Evolutionary conservation across 129 eudicot genomes (phyloP).

Genomic region (Centella asiatica): DNA sequence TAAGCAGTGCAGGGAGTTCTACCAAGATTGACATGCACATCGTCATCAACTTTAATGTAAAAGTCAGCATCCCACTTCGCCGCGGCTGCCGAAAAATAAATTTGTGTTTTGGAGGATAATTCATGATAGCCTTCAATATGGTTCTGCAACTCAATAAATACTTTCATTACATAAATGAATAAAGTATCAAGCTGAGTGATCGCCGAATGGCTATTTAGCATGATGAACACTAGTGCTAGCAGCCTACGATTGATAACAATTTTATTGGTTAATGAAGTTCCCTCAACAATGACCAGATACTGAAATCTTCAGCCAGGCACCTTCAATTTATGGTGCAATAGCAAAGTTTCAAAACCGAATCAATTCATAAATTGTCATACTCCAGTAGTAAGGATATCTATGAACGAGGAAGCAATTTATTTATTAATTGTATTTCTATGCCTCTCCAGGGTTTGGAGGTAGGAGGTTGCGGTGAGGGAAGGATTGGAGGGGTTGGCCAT

Average conservation of each 20-base stretch:
- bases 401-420: too few relatives aligned
- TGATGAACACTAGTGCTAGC: background rate
- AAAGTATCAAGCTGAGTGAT: background rate
- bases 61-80: conserved; percentile 87
- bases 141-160: conserved; percentile 37
- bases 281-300: background rate
- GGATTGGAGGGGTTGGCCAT: too few relatives aligned
- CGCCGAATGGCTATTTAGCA: too few relatives aligned
- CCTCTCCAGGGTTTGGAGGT: too few relatives aligned
- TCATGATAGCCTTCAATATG: conserved; percentile 89
- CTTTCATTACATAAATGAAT: background rate
- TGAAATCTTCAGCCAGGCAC: background rate
- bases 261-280: background rate
- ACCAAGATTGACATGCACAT: conserved; percentile 92
- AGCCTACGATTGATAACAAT: background rate
- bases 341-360: background rate
- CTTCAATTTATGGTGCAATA: background rate
- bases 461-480: too few relatives aligned
- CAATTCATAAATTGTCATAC: too few relatives aligned
- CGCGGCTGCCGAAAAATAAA: conserved; percentile 67
- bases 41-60: conserved; percentile 85
- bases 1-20: conserved; percentile 10
- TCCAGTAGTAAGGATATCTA: too few relatives aligned
- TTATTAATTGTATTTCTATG: too few relatives aligned
- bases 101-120: conserved; percentile 78